Evolutionary conservation across 345 rosid genomes (phyloP), one percentile per base, ranked within the genome.

Genomic region (Hypericum androsaemum): DNA sequence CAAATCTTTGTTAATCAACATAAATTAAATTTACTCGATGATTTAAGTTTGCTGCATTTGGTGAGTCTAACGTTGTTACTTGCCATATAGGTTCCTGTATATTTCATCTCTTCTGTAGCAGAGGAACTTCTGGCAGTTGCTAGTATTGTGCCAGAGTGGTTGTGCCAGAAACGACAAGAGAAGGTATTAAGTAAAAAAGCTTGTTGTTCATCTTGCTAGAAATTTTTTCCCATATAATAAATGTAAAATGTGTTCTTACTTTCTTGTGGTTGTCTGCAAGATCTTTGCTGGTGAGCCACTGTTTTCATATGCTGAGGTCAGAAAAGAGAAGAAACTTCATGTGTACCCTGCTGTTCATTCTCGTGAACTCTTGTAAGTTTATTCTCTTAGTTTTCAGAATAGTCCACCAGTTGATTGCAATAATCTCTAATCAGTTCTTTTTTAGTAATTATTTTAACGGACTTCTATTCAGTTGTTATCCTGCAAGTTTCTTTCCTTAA

Each of bases 81-180:
- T 6, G 32, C 55, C 37, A 5, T 58, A 41, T 71, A 90, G 98
- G 87, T 87, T 67, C 96, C 98, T 41, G 69, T 90, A 36, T 78
- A 74, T 65, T 51, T 87, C 35, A 69, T 90, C 68, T 90, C 95
- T 65, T 77, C 84, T 38, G 61, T 77, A 44, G 98, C 89, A 28
- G 80, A 74, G 73, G 95, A 90, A 71, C 62, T 87, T 55, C 62
- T 90, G 75, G 81, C 89, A 32, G 84, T 67, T 67, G 63, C 80
- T 49, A 82, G 79, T 58, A 68, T 74, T 37, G 65, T 90, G 64
- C 96, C 96, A 17, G 94, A 90, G 70, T 87, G 96, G 96, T 58
- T 90, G 17, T 84, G 92, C 66, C 69, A 78, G 66, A 71, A 74
- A 57, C 78, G 84, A 39, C 95, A 84, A 66, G 84, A 84, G 61